A percentile compares a stretch with the other conserved stretches of the same genome.
Evolutionary conservation across 305 asterid genomes (phyloP).

Genomic region (Euphrasia arctica): DNA sequence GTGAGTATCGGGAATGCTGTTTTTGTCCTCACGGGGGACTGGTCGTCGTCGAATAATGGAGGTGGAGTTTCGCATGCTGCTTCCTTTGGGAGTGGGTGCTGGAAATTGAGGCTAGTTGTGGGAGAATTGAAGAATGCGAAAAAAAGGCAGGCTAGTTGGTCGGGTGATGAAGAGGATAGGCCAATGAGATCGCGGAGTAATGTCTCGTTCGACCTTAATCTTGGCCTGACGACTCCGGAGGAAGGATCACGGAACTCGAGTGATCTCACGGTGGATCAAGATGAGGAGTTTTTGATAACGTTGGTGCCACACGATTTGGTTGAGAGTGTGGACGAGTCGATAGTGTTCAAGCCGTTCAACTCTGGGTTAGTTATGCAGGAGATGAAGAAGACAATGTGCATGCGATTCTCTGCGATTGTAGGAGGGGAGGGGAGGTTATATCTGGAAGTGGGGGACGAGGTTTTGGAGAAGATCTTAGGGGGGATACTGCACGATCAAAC

Average conservation of each 20-base stretch:
- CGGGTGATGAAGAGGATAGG: conserved; percentile 40
- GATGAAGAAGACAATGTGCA: conserved; percentile 62
- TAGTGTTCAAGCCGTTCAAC: conserved; percentile 63
- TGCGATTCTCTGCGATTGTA: conserved; percentile 44
- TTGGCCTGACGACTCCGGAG: conserved; percentile 36
- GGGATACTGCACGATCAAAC: conserved; percentile 69
- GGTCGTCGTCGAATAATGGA: conserved; percentile 60
- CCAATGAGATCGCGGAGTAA: conserved; percentile 42
- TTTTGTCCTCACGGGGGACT: conserved; percentile 74
- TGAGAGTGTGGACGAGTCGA: conserved; percentile 49
- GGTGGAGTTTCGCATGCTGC: conserved; percentile 30
- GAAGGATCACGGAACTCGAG: conserved; percentile 75
- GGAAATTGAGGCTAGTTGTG: conserved; percentile 56
- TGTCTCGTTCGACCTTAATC: conserved; percentile 77
- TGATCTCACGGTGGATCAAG: conserved; percentile 63
- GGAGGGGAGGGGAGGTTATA: conserved; percentile 45
- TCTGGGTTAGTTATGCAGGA: conserved; percentile 46
- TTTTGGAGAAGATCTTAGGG: conserved; percentile 61
- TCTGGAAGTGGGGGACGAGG: conserved; percentile 60
- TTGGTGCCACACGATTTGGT: conserved; percentile 69
- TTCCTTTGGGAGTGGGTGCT: conserved; percentile 41
- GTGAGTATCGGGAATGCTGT: conserved; percentile 75
- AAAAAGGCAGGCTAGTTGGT: conserved; percentile 66
- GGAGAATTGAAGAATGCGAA: conserved; percentile 47
- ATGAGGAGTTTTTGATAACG: conserved; percentile 47